Percentiles rank a stretch among this genome's conserved stretches.
phyloP scores from a whole-genome alignment of 352 stramenopile species.

The Globisporangium cederbergense region DNA sequence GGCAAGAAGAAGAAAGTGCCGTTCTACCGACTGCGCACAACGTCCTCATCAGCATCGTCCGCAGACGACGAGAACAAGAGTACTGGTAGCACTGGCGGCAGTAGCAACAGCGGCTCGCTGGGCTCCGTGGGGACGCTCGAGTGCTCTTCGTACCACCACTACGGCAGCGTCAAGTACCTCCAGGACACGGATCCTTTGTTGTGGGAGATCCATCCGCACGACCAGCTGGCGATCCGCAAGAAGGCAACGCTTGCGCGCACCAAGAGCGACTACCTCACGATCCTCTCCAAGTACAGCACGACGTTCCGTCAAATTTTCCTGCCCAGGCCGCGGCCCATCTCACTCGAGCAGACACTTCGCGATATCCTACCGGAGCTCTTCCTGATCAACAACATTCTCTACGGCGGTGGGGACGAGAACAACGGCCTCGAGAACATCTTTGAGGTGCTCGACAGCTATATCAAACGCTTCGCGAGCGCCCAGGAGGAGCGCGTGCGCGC shows the following conservation, averaged over 20 bases:
- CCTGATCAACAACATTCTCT: conserved; percentile 77
- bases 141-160: conserved; percentile 48
- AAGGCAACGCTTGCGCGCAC: conserved; percentile 51
- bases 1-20: conserved; percentile 33
- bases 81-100: not conserved
- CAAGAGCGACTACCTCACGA: conserved; percentile 55
- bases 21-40: conserved; percentile 61
- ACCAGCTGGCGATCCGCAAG: conserved; percentile 72
- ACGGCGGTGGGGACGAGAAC: conserved; percentile 60
- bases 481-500: conserved; percentile 62
- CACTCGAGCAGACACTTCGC: conserved; percentile 72
- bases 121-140: conserved; percentile 19
- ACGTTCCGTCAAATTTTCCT: conserved; percentile 75
- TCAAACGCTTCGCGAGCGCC: conserved; percentile 61
- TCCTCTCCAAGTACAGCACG: conserved; percentile 56
- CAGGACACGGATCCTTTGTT: conserved; percentile 75
- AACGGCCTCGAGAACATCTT: conserved; percentile 78
- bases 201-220: conserved; percentile 82
- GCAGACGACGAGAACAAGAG: conserved; percentile 29
- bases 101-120: conserved; percentile 11
- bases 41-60: conserved; percentile 40
- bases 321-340: conserved; percentile 63
- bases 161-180: conserved; percentile 74
- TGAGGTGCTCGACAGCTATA: conserved; percentile 66
- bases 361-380: conserved; percentile 76